Base-by-base conservation (phyloP, 139 green algal genomes). In the Microglena sp. region DNA sequence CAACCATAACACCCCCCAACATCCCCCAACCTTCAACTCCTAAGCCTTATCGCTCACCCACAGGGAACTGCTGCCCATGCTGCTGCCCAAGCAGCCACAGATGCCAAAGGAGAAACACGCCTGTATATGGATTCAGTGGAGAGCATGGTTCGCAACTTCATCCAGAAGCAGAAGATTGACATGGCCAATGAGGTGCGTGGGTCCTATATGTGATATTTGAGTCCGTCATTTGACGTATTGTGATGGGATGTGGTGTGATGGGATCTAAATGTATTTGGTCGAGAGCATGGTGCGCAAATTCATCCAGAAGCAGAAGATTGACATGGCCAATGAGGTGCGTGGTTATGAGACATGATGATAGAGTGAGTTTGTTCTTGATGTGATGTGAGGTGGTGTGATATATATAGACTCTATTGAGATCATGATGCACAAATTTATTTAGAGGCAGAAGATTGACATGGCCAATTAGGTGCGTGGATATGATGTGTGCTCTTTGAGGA, bases 151-250 rank as follows among this genome's bases (percentile, higher is more conserved):
- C 83, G 94, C 57, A 96, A 97, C 79, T 80, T 91, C 33, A 97
- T 99, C 69, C 94, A 99, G 84, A 87, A 91, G 76, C 74, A 86
- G 43, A 97, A 99, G 81, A 98, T 95, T 58, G 93, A 98, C 64
- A 98, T 99, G 93, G 93, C 93, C 26, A 91, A 92, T 70, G 93
- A 99, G 79, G 63, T 96, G n/a, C n/a, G n/a, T n/a, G n/a, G n/a
- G n/a, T n/a, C n/a, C n/a, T n/a, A n/a, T n/a, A n/a, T n/a, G n/a
- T n/a, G n/a, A n/a, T n/a, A n/a, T n/a, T n/a, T n/a, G n/a, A n/a
- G n/a, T n/a, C n/a, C n/a, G n/a, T n/a, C n/a, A n/a, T n/a, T n/a
- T n/a, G n/a, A n/a, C n/a, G n/a, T n/a, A n/a, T n/a, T n/a, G n/a
- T n/a, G n/a, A n/a, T n/a, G n/a, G n/a, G n/a, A n/a, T n/a, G n/a